Evolutionary conservation across 495 filamentous ascomycete genomes (phyloP).

Genomic region (Parachaetomium inaequale): DNA sequence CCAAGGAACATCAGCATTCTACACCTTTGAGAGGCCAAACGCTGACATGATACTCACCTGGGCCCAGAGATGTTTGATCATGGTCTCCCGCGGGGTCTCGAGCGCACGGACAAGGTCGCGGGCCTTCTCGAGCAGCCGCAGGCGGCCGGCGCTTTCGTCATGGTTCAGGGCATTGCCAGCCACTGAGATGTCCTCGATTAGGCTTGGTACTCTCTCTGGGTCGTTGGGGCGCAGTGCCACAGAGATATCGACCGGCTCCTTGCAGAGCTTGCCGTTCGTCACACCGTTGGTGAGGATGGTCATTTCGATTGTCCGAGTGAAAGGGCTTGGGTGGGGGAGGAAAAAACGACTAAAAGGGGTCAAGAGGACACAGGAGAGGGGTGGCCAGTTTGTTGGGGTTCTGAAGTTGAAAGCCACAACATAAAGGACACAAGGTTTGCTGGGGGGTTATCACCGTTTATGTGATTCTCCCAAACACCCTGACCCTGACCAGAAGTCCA

Average conservation of each 20-base stretch:
- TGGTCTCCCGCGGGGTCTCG: slow-evolving; percentile 37
- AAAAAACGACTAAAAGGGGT: too few relatives aligned
- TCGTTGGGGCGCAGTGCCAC: slow-evolving; percentile 1
- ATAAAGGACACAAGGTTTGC: too few relatives aligned
- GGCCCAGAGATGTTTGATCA: slow-evolving; percentile 35
- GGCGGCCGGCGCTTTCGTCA: slow-evolving; percentile 16
- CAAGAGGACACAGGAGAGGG: too few relatives aligned
- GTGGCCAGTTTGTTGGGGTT: too few relatives aligned
- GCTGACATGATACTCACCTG: slow-evolving; percentile 19
- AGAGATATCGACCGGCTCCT: background rate
- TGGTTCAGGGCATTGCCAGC: background rate
- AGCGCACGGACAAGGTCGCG: slow-evolving; percentile 28
- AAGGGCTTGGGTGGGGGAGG: too few relatives aligned
- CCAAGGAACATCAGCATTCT: background rate
- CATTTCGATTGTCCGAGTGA: background rate
- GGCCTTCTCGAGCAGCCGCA: slow-evolving; percentile 27
- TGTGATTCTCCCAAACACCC: too few relatives aligned
- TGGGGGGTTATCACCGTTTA: too few relatives aligned
- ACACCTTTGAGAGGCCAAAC: background rate
- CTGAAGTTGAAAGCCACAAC: too few relatives aligned
- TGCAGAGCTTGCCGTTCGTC: background rate
- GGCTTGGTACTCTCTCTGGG: slow-evolving; percentile 10
- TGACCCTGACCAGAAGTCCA: too few relatives aligned
- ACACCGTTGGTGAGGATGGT: background rate
- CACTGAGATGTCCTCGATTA: slow-evolving; percentile 21